Percentiles rank a stretch among this genome's conserved stretches.
Evolutionary conservation across 1,284 basidiomycete species (phyloP).

Genomic region (Papiliotrema flavescens): DNA sequence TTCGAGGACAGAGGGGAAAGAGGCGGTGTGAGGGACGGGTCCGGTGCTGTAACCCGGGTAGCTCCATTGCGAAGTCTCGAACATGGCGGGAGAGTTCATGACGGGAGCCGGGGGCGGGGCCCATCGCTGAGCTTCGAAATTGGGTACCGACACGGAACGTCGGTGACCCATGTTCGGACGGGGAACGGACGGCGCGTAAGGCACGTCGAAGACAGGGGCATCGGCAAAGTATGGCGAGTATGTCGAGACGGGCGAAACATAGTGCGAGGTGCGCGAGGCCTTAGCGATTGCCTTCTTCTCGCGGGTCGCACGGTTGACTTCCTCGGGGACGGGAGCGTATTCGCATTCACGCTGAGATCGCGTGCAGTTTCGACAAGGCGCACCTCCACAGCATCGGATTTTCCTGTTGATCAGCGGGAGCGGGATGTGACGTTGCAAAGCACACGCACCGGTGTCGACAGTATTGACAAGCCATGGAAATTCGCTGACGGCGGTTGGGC

Average conservation of each 20-base stretch:
- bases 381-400: constrained; percentile 47
- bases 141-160: constrained; percentile 34
- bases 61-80: constrained; percentile 35
- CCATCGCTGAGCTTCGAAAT: constrained; percentile 24
- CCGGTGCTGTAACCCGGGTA: constrained; percentile 26
- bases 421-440: constrained; percentile 5
- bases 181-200: constrained; percentile 18
- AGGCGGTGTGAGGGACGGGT: constrained; percentile 15
- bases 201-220: constrained; percentile 28
- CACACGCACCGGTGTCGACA: constrained; percentile 44
- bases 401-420: constrained; percentile 27
- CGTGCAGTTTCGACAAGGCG: constrained; percentile 46
- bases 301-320: constrained; percentile 44
- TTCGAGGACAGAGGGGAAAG: constrained; percentile 31
- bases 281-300: constrained; percentile 46
- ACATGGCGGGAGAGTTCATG: constrained; percentile 36
- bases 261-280: constrained; percentile 24
- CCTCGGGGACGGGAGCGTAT: constrained; percentile 47
- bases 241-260: constrained; percentile 18
- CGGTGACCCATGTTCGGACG: constrained; percentile 25
- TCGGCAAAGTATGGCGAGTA: constrained; percentile 31
- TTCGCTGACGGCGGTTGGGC: constrained; percentile 33
- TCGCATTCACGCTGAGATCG: constrained; percentile 43
- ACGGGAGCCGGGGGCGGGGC: constrained; percentile 26
- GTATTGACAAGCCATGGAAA: constrained; percentile 47